A percentile compares a stretch with the other conserved stretches of the same genome.
phyloP scores from a whole-genome alignment of 2,329 filamentous ascomycete species.

The Neurospora sp. region DNA sequence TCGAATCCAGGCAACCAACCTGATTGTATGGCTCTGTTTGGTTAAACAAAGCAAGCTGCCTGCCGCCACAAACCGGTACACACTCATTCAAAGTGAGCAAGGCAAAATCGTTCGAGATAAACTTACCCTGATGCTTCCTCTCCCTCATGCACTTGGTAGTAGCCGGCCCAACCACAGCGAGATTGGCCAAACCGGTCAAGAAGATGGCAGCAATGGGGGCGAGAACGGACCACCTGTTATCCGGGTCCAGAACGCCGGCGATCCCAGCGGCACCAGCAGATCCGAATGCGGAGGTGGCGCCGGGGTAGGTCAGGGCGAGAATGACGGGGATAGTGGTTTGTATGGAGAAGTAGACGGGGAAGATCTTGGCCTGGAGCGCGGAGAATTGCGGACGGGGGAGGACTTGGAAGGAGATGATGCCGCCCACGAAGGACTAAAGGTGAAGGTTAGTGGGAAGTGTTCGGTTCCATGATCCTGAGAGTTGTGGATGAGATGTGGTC shows the following conservation, averaged over 20 bases:
- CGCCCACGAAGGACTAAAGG: constrained; percentile 59
- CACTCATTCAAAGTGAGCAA: background rate
- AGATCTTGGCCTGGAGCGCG: constrained; percentile 67
- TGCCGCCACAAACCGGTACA: background rate
- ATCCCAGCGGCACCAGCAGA: constrained; percentile 44
- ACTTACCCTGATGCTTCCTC: constrained; percentile 67
- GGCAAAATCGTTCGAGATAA: background rate
- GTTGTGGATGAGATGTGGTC: background rate
- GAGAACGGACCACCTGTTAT: constrained; percentile 54
- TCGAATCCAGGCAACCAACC: background rate
- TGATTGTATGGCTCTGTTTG: background rate
- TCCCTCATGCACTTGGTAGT: constrained; percentile 66
- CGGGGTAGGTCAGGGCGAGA: constrained; percentile 70
- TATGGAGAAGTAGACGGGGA: constrained; percentile 81
- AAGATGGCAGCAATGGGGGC: constrained; percentile 61
- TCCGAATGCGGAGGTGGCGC: constrained; percentile 19
- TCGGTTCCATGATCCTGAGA: background rate
- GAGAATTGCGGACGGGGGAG: constrained; percentile 75
- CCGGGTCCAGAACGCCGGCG: constrained; percentile 46
- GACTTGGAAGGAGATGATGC: constrained; percentile 65
- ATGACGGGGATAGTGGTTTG: constrained; percentile 66
- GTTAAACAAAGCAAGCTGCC: background rate
- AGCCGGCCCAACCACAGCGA: constrained; percentile 60
- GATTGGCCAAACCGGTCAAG: constrained; percentile 60
- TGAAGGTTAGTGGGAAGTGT: constrained; percentile 9